These are phyloP conservation scores for Amauroascus niger DNA, from an alignment of 2,329 filamentous ascomycete genomes.

Conservation along the genomic window DNA sequence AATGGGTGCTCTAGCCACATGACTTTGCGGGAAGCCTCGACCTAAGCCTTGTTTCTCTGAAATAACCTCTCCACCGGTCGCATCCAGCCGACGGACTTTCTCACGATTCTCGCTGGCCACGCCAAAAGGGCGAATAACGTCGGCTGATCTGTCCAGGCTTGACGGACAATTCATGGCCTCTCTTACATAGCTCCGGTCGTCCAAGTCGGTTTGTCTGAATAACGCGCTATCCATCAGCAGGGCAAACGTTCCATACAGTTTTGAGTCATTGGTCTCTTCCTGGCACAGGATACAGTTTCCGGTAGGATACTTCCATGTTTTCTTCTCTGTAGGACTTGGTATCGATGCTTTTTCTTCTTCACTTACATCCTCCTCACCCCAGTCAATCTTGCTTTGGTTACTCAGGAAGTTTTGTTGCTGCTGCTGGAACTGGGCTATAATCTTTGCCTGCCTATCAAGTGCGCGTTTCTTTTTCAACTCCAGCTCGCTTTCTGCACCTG, in stretches of 20 bases:
- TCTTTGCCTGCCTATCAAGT: conserved; percentile 74
- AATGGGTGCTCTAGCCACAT: conserved; percentile 63
- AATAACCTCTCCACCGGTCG: conserved; percentile 59
- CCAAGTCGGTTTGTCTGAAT: conserved; percentile 72
- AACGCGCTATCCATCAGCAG: conserved; percentile 79
- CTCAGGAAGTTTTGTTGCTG: conserved; percentile 93
- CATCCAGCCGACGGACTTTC: conserved; percentile 63
- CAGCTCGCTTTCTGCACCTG: conserved; percentile 48
- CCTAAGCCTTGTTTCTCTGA: conserved; percentile 74
- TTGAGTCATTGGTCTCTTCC: conserved; percentile 83
- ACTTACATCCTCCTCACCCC: conserved; percentile 73
- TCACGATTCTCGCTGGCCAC: conserved; percentile 79
- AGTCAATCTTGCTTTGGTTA: conserved; percentile 77
- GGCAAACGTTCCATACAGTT: conserved; percentile 86
- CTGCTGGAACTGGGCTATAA: conserved; percentile 97
- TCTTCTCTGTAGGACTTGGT: conserved; percentile 51
- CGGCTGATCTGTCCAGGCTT: conserved; percentile 76
- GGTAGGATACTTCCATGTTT: conserved; percentile 79
- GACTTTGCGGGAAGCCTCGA: conserved; percentile 69
- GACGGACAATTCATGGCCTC: conserved; percentile 70
- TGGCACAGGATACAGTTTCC: conserved; percentile 95
- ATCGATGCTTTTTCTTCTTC: conserved; percentile 46
- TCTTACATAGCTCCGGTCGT: conserved; percentile 71
- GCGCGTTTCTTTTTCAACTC: conserved; percentile 86
- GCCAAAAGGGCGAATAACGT: conserved; percentile 76